Conservation (phyloP, 2,329 filamentous ascomycete species). For the Colletotrichum limetticola region DNA sequence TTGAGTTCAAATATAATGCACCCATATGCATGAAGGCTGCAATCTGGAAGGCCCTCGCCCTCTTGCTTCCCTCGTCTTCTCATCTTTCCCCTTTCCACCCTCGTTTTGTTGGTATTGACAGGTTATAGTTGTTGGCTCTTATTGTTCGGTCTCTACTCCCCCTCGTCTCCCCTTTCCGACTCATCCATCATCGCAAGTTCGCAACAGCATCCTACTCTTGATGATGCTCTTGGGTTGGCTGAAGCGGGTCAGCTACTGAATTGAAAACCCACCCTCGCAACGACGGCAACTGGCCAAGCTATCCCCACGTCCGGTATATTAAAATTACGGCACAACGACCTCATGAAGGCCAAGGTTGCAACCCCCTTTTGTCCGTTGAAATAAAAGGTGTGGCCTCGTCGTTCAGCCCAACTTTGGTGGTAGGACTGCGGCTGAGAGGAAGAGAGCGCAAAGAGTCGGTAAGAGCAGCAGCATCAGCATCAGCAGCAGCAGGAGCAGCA, state of each 20-base stretch:
- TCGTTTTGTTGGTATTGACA: neutral
- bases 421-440: constrained; percentile 1
- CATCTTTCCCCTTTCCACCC: neutral
- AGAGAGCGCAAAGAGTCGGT: neutral
- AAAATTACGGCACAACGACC: constrained; percentile 35
- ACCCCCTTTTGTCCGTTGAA: constrained; percentile 2
- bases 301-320: constrained; percentile 29
- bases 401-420: neutral
- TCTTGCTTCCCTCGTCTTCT: neutral
- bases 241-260: constrained; percentile 29
- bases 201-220: constrained; percentile 6
- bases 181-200: neutral
- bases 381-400: constrained; percentile 11
- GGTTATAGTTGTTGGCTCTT: neutral
- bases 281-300: constrained; percentile 25
- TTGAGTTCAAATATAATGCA: neutral
- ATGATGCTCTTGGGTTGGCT: constrained; percentile 27
- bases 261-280: constrained; percentile 30
- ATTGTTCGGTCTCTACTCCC: neutral
- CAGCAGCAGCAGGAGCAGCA: neutral
- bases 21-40: neutral
- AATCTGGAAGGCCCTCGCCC: neutral
- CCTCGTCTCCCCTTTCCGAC: neutral
- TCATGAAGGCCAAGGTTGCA: constrained; percentile 22
- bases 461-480: neutral